Percentiles rank a stretch among this genome's conserved stretches.
Evolutionary conservation across 2,329 filamentous ascomycete species (phyloP).

Genomic region (Xylariaceae sp.): DNA sequence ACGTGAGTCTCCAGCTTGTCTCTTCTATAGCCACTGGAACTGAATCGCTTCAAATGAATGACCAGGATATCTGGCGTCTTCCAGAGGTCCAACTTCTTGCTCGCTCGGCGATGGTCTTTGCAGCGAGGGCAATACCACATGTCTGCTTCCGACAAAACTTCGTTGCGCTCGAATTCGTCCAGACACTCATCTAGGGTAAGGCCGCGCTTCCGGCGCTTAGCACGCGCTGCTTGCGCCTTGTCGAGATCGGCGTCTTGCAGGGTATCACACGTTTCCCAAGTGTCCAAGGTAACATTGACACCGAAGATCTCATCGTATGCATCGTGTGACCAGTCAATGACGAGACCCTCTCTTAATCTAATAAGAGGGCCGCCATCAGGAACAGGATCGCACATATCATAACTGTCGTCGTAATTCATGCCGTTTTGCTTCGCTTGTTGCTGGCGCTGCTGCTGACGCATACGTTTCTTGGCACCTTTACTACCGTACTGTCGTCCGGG

Average conservation of each 20-base stretch:
- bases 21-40: conserved; percentile 70
- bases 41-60: conserved; percentile 93
- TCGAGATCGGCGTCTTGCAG: conserved; percentile 60
- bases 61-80: conserved; percentile 92
- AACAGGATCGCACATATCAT: conserved; percentile 33
- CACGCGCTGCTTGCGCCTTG: conserved; percentile 57
- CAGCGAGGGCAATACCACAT: conserved; percentile 97
- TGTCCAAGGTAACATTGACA: conserved; percentile 49
- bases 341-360: conserved; percentile 73
- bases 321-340: conserved; percentile 77
- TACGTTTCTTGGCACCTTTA: conserved; percentile 44
- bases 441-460: conserved; percentile 27
- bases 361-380: conserved; percentile 59
- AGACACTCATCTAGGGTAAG: conserved; percentile 86
- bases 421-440: conserved; percentile 25
- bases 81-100: conserved; percentile 97
- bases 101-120: conserved; percentile 86
- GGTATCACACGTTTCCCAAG: conserved; percentile 48
- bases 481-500: conserved; percentile 38
- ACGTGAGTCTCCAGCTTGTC: conserved; percentile 91
- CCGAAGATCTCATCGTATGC: conserved; percentile 68
- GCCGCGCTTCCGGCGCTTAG: conserved; percentile 64
- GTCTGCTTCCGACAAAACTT: conserved; percentile 89
- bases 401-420: conserved; percentile 22
- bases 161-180: conserved; percentile 89